These are phyloP conservation scores for Tylopilus felleus DNA, from an alignment of 768 basidiomycete species.

Conservation along the genomic window DNA sequence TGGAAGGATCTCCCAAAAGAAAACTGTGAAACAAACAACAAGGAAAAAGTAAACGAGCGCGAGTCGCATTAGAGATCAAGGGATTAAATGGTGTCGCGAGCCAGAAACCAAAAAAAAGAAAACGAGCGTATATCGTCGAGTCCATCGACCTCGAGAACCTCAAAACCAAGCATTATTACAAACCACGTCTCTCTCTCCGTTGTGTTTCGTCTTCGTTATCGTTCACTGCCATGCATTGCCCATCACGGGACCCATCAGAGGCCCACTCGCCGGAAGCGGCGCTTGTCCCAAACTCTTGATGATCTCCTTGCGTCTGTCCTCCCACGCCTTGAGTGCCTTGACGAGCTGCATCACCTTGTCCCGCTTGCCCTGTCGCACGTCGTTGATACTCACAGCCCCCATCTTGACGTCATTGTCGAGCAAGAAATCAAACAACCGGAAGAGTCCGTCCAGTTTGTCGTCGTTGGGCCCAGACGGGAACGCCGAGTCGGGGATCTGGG, in stretches of 20 bases:
- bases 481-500: conserved; percentile 73
- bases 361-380: conserved; percentile 77
- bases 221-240: conserved; percentile 1
- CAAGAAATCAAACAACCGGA: conserved; percentile 87
- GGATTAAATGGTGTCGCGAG: conserved; percentile 4
- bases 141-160: conserved; percentile 10
- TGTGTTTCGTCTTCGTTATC: too few relatives aligned
- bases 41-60: conserved; percentile 1
- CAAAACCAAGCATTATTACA: neutral
- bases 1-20: conserved; percentile 10
- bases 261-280: conserved; percentile 1
- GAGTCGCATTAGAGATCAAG: neutral
- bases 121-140: conserved; percentile 22
- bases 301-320: conserved; percentile 65
- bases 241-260: conserved; percentile 7
- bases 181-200: neutral
- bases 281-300: conserved; percentile 49
- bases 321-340: conserved; percentile 73
- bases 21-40: neutral
- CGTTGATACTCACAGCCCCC: conserved; percentile 91
- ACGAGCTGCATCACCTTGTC: conserved; percentile 81
- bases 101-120: neutral
- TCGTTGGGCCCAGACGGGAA: conserved; percentile 68
- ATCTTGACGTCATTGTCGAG: conserved; percentile 91
- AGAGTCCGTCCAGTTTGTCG: conserved; percentile 83